Percentiles rank a stretch among this genome's conserved stretches.
phyloP scores from a whole-genome alignment of 257 asterid species.

The Petrea volubilis region DNA sequence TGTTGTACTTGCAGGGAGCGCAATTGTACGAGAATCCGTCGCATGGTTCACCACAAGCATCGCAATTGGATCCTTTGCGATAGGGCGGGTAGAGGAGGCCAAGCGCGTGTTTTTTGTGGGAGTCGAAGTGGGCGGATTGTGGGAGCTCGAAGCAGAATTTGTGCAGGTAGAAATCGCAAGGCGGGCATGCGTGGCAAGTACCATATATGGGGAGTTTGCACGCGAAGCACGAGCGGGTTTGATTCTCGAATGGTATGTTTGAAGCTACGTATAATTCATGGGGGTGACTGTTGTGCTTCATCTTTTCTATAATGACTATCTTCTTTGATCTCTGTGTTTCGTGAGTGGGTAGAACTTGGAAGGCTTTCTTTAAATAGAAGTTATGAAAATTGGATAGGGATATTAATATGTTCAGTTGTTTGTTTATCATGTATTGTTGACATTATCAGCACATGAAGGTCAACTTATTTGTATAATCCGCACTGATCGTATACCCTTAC shows the following conservation, averaged over 20 bases:
- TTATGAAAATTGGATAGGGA: no score
- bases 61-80: background rate
- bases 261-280: no score
- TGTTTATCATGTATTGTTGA: background rate
- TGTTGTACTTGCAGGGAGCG: conserved; percentile 20
- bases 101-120: conserved; percentile 31
- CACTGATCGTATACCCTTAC: no score
- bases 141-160: conserved; percentile 30
- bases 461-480: no score
- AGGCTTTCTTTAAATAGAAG: background rate
- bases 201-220: no score
- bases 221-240: no score
- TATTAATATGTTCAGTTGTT: no score
- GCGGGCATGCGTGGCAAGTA: background rate
- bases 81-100: conserved; percentile 25
- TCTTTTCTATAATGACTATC: no score
- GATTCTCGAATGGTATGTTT: no score
- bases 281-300: no score
- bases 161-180: conserved; percentile 29
- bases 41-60: conserved; percentile 8
- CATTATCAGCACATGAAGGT: background rate
- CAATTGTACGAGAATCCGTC: conserved; percentile 24
- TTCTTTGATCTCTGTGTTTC: background rate
- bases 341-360: background rate
- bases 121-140: background rate